Base-by-base conservation (phyloP, 2,329 filamentous ascomycete genomes). In the Cephalotrichum gorgonifer region DNA sequence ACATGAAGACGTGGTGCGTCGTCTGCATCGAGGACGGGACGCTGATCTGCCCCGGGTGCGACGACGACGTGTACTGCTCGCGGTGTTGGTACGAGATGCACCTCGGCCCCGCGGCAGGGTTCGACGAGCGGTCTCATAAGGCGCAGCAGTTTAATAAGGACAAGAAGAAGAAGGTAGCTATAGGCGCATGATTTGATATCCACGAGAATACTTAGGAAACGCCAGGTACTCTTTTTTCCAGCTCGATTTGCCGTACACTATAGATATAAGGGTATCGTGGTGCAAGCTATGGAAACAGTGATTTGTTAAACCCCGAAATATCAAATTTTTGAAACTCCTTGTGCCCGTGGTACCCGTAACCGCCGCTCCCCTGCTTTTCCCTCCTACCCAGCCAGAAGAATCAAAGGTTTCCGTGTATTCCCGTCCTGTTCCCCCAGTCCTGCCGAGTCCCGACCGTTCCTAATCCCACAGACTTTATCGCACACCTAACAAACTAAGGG, bases 81-180 rank as follows among this genome's bases (percentile, higher is more conserved):
- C 70, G 76, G 15, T 94, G 88, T 68, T 95, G 88, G 88, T 76
- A 74, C 51, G 87, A 91, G 59, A 88, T 88, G 63, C 88, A 94
- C 58, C 68, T 79, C 30, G 83, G 85, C 0, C 79, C 81, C 1
- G 71, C 73, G 42, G 86, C 85, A 0, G 81, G 79, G 1, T 82
- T 77, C 44, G 86, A 90, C 51, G 85, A 89, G 62, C 71, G 76
- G 51, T 74, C 71, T 1, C 88, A 95, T 58, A 74, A 73, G 54
- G 85, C 83, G 54, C 77, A 85, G 45, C 75, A 75, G 53, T 84
- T 79, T 58, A 67, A 64, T 51, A 59, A 57, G 54, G 60, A 67
- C 31, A 55, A 52, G 33, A 58, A 62, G 54, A 58, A 54, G 27
- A 64, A 60, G 39, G 55, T 70, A 1, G 65, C 66, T 1, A 17